These are phyloP conservation scores for Rhodotorula sp. DNA, from an alignment of 1,284 basidiomycete species.

Conservation along the genomic window DNA sequence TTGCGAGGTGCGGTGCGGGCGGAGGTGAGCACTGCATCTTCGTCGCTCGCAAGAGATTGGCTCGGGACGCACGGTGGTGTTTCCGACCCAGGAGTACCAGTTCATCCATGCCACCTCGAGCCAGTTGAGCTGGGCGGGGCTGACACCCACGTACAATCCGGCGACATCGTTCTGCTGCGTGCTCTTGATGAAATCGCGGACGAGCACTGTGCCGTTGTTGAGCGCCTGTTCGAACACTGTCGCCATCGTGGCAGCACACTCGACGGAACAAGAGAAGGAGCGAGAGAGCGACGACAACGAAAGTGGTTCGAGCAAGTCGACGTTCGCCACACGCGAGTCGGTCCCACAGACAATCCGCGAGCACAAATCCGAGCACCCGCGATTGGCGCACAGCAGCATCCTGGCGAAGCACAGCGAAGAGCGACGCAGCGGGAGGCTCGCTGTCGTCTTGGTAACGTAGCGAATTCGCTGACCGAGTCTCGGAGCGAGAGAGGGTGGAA, in stretches of 20 bases:
- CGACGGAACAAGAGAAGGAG: too few relatives aligned
- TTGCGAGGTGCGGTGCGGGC: too few relatives aligned
- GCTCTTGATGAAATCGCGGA: constrained; percentile 22
- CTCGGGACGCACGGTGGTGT: constrained; percentile 65
- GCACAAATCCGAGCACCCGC: neutral
- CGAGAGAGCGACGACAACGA: neutral
- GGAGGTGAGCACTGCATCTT: too few relatives aligned
- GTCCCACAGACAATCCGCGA: neutral
- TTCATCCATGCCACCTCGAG: constrained; percentile 55
- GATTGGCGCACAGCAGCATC: neutral
- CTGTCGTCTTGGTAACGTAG: neutral
- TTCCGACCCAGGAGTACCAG: constrained; percentile 52
- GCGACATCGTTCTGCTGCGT: constrained; percentile 46
- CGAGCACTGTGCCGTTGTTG: constrained; percentile 32
- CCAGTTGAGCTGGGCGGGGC: constrained; percentile 68
- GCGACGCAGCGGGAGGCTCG: neutral
- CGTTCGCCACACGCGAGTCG: neutral
- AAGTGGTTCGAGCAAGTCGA: neutral
- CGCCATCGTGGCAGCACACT: constrained; percentile 17
- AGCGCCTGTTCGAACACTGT: constrained; percentile 24
- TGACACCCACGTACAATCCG: constrained; percentile 51
- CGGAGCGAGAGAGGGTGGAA: neutral
- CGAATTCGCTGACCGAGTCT: neutral
- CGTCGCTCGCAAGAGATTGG: too few relatives aligned
- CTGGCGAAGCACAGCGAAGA: neutral